Conservation (phyloP, 2,329 filamentous ascomycete species). For the Xylariaceae sp. region DNA sequence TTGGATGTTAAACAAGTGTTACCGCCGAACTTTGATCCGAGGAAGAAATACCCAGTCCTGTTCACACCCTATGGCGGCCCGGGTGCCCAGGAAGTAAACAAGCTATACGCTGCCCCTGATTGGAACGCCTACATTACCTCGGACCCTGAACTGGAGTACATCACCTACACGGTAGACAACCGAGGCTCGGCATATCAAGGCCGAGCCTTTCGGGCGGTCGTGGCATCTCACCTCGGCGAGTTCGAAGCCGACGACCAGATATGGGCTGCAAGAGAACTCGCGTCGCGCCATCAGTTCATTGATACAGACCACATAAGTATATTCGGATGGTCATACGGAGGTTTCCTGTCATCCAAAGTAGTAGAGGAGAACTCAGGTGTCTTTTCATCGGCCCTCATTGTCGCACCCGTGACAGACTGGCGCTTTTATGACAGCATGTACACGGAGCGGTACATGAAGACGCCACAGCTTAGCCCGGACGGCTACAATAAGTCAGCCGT, state of each 20-base stretch:
- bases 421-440: slow-evolving; percentile 67
- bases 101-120: slow-evolving; percentile 48
- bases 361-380: slow-evolving; percentile 55
- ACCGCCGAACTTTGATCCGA: slow-evolving; percentile 57
- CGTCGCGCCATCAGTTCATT: slow-evolving; percentile 46
- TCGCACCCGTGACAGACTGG: slow-evolving; percentile 63
- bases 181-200: slow-evolving; percentile 62
- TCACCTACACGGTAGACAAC: slow-evolving; percentile 63
- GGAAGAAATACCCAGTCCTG: slow-evolving; percentile 60
- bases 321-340: slow-evolving; percentile 65
- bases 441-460: slow-evolving; percentile 69
- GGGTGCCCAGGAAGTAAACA: slow-evolving; percentile 55
- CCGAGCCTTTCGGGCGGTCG: slow-evolving; percentile 53
- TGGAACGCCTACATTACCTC: slow-evolving; percentile 61
- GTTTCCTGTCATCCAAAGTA: slow-evolving; percentile 61
- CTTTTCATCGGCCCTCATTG: slow-evolving; percentile 58
- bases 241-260: slow-evolving; percentile 63
- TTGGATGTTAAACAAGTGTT: slow-evolving; percentile 61
- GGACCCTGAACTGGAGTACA: slow-evolving; percentile 61
- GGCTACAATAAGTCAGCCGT: slow-evolving; percentile 60
- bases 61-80: slow-evolving; percentile 66
- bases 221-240: slow-evolving; percentile 54
- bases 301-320: slow-evolving; percentile 57
- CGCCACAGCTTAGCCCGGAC: slow-evolving; percentile 46
- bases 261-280: slow-evolving; percentile 56